A percentile compares a stretch with the other conserved stretches of the same genome.
phyloP scores from a whole-genome alignment of 306 rosid species.

The Corylus americana region DNA sequence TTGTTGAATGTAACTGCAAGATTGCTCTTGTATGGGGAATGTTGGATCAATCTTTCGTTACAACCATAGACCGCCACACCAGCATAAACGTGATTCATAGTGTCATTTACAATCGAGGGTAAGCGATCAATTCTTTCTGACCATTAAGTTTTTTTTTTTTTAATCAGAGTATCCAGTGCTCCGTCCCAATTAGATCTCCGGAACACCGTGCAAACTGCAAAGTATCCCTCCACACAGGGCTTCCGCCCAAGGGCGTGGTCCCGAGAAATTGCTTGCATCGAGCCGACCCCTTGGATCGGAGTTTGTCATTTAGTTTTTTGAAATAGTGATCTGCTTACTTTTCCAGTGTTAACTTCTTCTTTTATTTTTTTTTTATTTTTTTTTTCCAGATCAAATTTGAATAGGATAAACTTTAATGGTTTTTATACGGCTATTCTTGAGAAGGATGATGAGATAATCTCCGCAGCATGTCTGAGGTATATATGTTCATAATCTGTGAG shows the following conservation, averaged over 20 bases:
- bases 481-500: not conserved
- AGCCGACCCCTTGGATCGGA: too few relatives aligned
- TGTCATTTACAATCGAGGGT: constrained; percentile 32
- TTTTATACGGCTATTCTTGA: constrained; percentile 43
- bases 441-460: constrained; percentile 35
- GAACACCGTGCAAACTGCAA: too few relatives aligned
- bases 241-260: too few relatives aligned
- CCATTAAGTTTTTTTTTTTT: too few relatives aligned
- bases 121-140: not conserved
- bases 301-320: too few relatives aligned
- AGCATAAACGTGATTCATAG: constrained; percentile 25
- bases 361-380: not conserved
- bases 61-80: constrained; percentile 25
- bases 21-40: constrained; percentile 28
- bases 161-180: too few relatives aligned
- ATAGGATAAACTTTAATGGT: constrained; percentile 34
- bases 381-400: constrained; percentile 30
- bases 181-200: too few relatives aligned
- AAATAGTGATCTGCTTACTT: too few relatives aligned
- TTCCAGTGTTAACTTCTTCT: not conserved
- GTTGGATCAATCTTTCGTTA: constrained; percentile 30
- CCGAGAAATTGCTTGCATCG: too few relatives aligned
- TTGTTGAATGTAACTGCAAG: constrained; percentile 33
- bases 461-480: constrained; percentile 46
- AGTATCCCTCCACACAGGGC: too few relatives aligned